Base-by-base conservation (phyloP, 1,284 basidiomycete species). In the Malassezia nana region DNA sequence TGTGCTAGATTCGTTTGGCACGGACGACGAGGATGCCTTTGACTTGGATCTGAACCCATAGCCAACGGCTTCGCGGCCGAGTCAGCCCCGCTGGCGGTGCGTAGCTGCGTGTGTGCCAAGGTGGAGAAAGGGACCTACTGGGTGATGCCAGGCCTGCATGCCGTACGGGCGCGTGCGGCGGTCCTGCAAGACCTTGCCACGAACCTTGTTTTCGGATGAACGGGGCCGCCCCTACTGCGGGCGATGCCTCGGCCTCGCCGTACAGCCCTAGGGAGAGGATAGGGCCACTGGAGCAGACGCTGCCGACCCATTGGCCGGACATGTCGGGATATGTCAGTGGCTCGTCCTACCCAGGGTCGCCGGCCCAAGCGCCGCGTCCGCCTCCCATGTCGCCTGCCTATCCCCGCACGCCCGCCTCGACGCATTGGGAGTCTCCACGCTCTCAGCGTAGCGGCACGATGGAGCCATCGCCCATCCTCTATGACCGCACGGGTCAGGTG, bases 401-500 rank as follows among this genome's bases (percentile, higher is more conserved):
- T 18, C 40, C 40, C 2, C 40, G 26, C 10, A 42, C 40, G 15
- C 40, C 40, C 26, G 40, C 24, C n/a, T 42, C 40, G 2, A 24
- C 20, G 26, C 40, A 28, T 9, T 42, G 40, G 40, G 26, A 24
- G 24, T 42, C 40, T 16, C 40, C 40, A 13, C 40, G 26, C n/a
- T 28, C 40, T 18, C 24, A 20, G n/a, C 22, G n/a, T 1, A 42
- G 24, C 18, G 40, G 26, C 13, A 26, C 13, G 6, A 42, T 24
- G 22, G 40, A 26, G 1, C 22, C 40, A 28, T 28, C 24, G 40
- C 40, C 26, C 3, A 18, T 13, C 16, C 10, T 32, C 62, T 60
- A 85, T 61, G 91, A 98, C 77, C 81, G 92, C 51, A 81, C 84
- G 15, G 86, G 83, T 22, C 81, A 96, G 35, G 83, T 96, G 50